Evolutionary conservation across 164 flowering plant genomes (phyloP), one percentile per base, ranked within the genome.

Genomic region (Buxus sempervirens): DNA sequence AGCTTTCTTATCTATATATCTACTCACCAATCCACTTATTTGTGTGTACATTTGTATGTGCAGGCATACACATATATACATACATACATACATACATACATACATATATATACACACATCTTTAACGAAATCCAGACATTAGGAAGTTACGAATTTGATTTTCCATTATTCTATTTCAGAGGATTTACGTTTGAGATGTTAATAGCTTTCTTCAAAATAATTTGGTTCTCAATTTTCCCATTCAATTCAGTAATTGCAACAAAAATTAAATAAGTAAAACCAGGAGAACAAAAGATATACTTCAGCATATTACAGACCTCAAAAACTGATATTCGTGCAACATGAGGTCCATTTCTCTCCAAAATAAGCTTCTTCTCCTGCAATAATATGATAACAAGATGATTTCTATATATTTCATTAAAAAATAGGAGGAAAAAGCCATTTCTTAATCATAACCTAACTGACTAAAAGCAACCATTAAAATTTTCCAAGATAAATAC

Each of bases 321-420:
- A 83, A 78, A 90, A 1, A 94, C 88, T 21, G 97, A 87, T 65
- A 94, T 82, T 66, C 97, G 82, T 23, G 87, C 96, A 66, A 91
- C 59, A 81, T 75, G 95, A 74, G 97, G 87, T 63, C 98, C 98
- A 68, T 89, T 83, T 60, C 63, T 87, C 76, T 94, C 98, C 85
- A 94, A 65, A 60, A 89, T 81, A 76, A 94, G 82, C 77, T 90
- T 94, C 76, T 90, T 90, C 75, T 88, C 88, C 98, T 94, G 77
- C 58, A 77, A 25, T 53, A 56, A 64, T 27, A 70, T 26, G n/a
- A 54, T 26, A 25, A 7, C 20, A 27, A 64, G 54, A 19, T n/a
- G 60, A 18, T 27, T 10, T 26, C 1, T 3, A 19, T 9, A 64
- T 20, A 54, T 54, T 22, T 19, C 15, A 53, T 28, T n/a, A 54